Evolutionary conservation across 2,329 filamentous ascomycete species (phyloP), one percentile per base, ranked within the genome.

Genomic region (Fusarium setosum): DNA sequence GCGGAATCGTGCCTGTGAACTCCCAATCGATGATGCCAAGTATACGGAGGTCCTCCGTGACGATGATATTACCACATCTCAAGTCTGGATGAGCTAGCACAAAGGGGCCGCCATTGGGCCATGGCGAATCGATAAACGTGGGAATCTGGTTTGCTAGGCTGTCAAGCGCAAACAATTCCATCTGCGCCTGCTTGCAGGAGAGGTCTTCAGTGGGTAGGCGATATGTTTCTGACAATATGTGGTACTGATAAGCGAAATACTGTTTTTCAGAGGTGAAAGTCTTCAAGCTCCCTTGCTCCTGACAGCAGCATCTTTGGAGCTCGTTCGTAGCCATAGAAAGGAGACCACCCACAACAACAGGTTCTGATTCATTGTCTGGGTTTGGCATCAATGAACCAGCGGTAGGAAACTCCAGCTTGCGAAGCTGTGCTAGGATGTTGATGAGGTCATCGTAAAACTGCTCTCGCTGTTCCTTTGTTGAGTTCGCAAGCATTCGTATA

Each of bases 11-110:
- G 24, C 59, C 32, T 4, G 61, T 29, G 29, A 62, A 66, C 52
- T 74, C 70, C 72, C 72, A 73, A 45, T 74, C 72, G 23, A 75
- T 63, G 41, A 74, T 52, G 29, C 59, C 64, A 2, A 53, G 60
- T n/a, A 73, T 63, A n/a, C 58, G 48, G 29, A 69, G 69, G 11
- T 71, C 40, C 29, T 71, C 60, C 21, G 65, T 50, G 34, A 74
- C 53, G 29, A 74, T 69, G 5, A 72, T 67, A 44, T 74, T 75
- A 20, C 62, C 37, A 35, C 56, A 61, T 44, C 61, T 48, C n/a
- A 68, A 38, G 35, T 70, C 67, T 4, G 38, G 44, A 47, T 68
- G 67, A 8, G 61, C 29, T 11, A 69, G 42, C 21, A 66, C 29
- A 44, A 64, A 69, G 10, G 52, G 52, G 26, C 42, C 12, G n/a